phyloP scores from a whole-genome alignment of 2,329 filamentous ascomycete species.

The Colletotrichum noveboracense region DNA sequence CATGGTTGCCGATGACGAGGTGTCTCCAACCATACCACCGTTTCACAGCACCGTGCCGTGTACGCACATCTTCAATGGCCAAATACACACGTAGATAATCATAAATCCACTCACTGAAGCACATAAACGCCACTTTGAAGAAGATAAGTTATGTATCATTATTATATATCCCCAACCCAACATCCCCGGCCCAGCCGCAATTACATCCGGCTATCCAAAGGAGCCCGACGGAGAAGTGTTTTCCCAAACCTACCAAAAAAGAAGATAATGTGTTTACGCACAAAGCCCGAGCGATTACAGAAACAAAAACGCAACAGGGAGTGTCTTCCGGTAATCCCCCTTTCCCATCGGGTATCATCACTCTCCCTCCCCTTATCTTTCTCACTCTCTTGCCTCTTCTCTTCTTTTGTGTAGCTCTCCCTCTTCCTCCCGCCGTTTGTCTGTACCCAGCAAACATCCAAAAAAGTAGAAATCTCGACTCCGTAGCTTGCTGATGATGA shows the following conservation, averaged over 20 bases:
- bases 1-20: no score
- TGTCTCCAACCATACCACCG: no score
- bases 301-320: not conserved
- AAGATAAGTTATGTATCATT: not conserved
- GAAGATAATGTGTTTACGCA: not conserved
- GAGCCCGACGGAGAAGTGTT: not conserved
- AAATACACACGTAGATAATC: no score
- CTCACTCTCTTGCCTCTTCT: not conserved
- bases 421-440: not conserved
- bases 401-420: not conserved
- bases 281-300: not conserved
- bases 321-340: not conserved
- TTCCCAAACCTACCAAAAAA: not conserved
- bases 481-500: not conserved
- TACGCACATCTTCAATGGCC: no score
- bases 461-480: not conserved
- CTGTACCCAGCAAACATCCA: not conserved
- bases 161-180: not conserved
- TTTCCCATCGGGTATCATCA: conserved; percentile 15
- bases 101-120: no score
- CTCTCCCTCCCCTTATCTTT: not conserved
- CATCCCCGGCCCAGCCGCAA: not conserved
- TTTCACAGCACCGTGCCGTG: no score
- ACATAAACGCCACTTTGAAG: not conserved
- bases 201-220: not conserved